These are phyloP conservation scores for Cyclocybe cylindracea DNA, from an alignment of 768 basidiomycete species.

Conservation along the genomic window DNA sequence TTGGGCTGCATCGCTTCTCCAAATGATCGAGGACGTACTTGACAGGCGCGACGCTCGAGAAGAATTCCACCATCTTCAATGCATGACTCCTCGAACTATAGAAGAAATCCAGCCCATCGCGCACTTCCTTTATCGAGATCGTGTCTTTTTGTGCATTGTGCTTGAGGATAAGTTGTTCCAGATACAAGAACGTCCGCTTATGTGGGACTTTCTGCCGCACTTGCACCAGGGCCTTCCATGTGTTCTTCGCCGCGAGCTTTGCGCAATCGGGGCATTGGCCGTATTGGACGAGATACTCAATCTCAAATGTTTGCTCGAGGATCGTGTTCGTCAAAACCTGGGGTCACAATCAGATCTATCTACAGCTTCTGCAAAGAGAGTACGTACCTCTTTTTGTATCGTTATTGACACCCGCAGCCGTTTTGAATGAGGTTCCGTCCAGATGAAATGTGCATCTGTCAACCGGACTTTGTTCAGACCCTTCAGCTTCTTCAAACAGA, in stretches of 20 bases:
- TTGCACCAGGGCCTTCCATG: slow-evolving; percentile 97
- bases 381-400: slow-evolving; percentile 91
- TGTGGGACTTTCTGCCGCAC: slow-evolving; percentile 99
- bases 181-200: slow-evolving; percentile 96
- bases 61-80: slow-evolving; percentile 95
- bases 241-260: slow-evolving; percentile 95
- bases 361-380: neutral
- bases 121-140: slow-evolving; percentile 87
- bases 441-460: slow-evolving; percentile 98
- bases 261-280: slow-evolving; percentile 96
- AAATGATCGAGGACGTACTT: slow-evolving; percentile 51
- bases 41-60: slow-evolving; percentile 83
- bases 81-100: slow-evolving; percentile 90
- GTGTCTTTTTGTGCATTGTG: slow-evolving; percentile 97
- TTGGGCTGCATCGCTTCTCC: slow-evolving; percentile 1
- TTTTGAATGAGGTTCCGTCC: slow-evolving; percentile 99
- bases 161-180: slow-evolving; percentile 96
- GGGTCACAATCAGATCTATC: neutral
- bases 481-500: slow-evolving; percentile 94
- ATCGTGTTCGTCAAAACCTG: slow-evolving; percentile 91
- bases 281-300: slow-evolving; percentile 93
- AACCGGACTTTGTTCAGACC: slow-evolving; percentile 92
- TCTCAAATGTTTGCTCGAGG: slow-evolving; percentile 95
- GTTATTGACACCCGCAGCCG: slow-evolving; percentile 90
- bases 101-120: slow-evolving; percentile 97